A percentile compares a stretch with the other conserved stretches of the same genome.
phyloP scores from a whole-genome alignment of 2,329 filamentous ascomycete genomes.

The Colletotrichum costaricense region DNA sequence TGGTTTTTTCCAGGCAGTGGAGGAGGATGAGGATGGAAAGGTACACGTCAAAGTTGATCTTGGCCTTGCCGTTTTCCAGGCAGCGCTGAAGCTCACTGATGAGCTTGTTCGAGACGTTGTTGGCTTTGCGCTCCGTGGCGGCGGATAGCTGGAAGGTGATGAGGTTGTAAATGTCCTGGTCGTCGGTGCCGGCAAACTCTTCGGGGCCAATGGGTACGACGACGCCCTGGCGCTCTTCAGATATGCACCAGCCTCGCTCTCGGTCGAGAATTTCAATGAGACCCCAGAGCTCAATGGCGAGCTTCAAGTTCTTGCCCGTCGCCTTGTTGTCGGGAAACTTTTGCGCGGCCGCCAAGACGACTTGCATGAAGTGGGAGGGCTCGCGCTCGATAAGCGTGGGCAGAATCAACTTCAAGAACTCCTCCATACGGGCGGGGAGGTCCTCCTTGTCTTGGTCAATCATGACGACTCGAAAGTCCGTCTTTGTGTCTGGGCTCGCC shows the following conservation, averaged over 20 bases:
- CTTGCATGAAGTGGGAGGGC: slow-evolving; percentile 68
- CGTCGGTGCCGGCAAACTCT: slow-evolving; percentile 58
- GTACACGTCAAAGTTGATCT: slow-evolving; percentile 70
- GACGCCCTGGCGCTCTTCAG: slow-evolving; percentile 57
- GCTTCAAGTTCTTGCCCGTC: slow-evolving; percentile 65
- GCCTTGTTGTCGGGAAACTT: slow-evolving; percentile 57
- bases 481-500: slow-evolving; percentile 30
- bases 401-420: slow-evolving; percentile 69
- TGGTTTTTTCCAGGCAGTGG: slow-evolving; percentile 75
- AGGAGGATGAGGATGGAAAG: slow-evolving; percentile 71
- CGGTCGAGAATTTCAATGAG: slow-evolving; percentile 74
- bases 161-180: slow-evolving; percentile 69
- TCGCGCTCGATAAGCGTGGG: slow-evolving; percentile 69
- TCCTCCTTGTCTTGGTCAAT: slow-evolving; percentile 72
- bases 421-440: slow-evolving; percentile 67
- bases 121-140: slow-evolving; percentile 72
- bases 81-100: slow-evolving; percentile 71
- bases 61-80: slow-evolving; percentile 70
- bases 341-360: slow-evolving; percentile 66
- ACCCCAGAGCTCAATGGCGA: slow-evolving; percentile 73
- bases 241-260: slow-evolving; percentile 70
- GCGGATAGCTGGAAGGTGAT: slow-evolving; percentile 74
- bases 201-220: slow-evolving; percentile 59
- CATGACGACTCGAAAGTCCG: slow-evolving; percentile 57
- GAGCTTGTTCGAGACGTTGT: slow-evolving; percentile 66